Conservation (phyloP, 768 basidiomycete species). For the Lactarius quietus region DNA sequence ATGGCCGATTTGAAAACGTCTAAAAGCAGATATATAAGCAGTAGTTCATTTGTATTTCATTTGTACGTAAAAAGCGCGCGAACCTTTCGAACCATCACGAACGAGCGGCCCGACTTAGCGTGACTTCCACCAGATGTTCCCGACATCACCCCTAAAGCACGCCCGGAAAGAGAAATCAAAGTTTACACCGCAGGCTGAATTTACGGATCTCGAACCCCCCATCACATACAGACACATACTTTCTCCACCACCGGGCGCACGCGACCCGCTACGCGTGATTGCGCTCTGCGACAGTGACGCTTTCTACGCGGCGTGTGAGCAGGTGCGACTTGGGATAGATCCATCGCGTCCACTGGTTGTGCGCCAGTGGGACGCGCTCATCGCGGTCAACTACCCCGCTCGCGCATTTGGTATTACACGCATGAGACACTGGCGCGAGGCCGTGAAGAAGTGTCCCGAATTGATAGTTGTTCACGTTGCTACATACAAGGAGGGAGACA, state of each 20-base stretch:
- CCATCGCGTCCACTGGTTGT: constrained; percentile 70
- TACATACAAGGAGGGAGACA: constrained; percentile 86
- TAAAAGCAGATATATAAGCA: neutral
- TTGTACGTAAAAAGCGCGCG: neutral
- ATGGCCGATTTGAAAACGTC: neutral
- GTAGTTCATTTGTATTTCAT: neutral
- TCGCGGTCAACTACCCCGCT: constrained; percentile 96
- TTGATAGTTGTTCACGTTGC: constrained; percentile 88
- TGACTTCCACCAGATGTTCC: constrained; percentile 6
- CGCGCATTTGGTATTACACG: constrained; percentile 91
- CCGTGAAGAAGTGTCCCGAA: constrained; percentile 81
- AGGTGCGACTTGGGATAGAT: constrained; percentile 66
- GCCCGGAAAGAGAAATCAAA: constrained; percentile 16
- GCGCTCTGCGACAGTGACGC: constrained; percentile 92
- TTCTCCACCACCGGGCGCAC: constrained; percentile 61
- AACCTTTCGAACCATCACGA: neutral
- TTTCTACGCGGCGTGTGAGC: constrained; percentile 83
- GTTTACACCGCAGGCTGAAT: constrained; percentile 35
- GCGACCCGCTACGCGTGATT: constrained; percentile 77
- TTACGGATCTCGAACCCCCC: constrained; percentile 56
- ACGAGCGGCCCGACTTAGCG: neutral
- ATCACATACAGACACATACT: constrained; percentile 81
- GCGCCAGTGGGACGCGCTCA: constrained; percentile 82
- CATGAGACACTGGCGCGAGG: constrained; percentile 79
- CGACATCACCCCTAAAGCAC: constrained; percentile 18